Evolutionary conservation across 805 yeast genomes (phyloP), one percentile per base, ranked within the genome.

Genomic region (Candida tammaniensis): DNA sequence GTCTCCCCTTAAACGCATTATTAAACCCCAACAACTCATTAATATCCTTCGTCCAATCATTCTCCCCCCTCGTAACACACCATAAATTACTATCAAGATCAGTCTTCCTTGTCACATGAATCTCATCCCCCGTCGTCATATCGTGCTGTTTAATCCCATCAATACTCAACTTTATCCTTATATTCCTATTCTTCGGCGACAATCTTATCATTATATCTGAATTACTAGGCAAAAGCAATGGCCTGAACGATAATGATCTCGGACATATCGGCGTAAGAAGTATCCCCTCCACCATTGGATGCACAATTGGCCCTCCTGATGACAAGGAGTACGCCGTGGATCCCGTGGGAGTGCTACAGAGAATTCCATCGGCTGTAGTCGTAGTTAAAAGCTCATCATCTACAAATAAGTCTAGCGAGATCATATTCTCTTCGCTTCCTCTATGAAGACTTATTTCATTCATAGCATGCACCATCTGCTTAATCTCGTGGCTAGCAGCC

Each of bases 221-320:
- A 2, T 82, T 72, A 17, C 82, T 70, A 0, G 98, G 97, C 36
- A 89, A 66, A 5, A 89, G 72, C 30, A 89, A 61, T 4, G 97
- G 98, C 51, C 98, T 65, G 55, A 89, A 89, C n/a, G 93, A 82
- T 18, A 89, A 66, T 10, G 95, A 84, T 38, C 96, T 62, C 6
- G 98, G 97, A 52, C 96, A 88, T 32, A 89, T 86, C 8, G 97
- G 97, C 0, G 96, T 85, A 20, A 89, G 57, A 30, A 89, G 61
- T 8, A 86, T 80, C 40, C 93, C 82, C 11, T 87, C 82, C 7
- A 89, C 95, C 33, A 80, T 61, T 0, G 98, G 97, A 44, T 89
- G 94, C 1, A 86, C 91, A 39, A 89, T 89, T 10, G 95, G 79
- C 1, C 98, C 98, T 10, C 98, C 97, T 1, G 95, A 78, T 18